Base-by-base conservation (phyloP, 805 yeast genomes). In the Saccharomycopsis sp. region DNA sequence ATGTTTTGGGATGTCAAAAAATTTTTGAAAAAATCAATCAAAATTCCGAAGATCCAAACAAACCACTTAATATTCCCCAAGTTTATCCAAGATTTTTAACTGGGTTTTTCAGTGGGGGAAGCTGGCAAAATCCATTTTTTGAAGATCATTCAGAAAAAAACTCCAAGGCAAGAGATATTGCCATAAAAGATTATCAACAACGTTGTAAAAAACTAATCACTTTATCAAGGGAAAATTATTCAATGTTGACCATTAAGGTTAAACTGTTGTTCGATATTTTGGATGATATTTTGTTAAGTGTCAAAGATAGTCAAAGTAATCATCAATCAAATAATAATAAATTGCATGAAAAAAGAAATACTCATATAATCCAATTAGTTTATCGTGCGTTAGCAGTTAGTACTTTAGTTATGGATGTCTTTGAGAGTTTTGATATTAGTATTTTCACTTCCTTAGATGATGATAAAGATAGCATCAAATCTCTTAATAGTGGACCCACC, bases 81-180 rank as follows among this genome's bases (percentile, higher is more conserved):
- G 60, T 77, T 2, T 73, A 76, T 48, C 87, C 92, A 6, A 64
- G 92, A 44, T 78, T 81, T 51, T 58, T 82, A 15, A 65, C 69
- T 31, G 75, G 76, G 21, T 74, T 71, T 40, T 81, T 76, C 54
- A 76, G 76, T 49, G 89, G 87, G 14, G 89, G 88, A n/a, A 76
- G 78, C 45, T 81, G 87, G 79, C 70, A 73, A 36, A 80, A 79
- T 51, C 84, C 83, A 20, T 78, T 79, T 49, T 71, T 74, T 48
- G 55, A 65, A n/a, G 56, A 57, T 31, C 54, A 56, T 19, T 45
- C 45, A 26, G 54, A 52, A 30, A 53, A 33, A 52, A 64, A 35
- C 49, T 51, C 51, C 41, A 40, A 33, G 42, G 34, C 35, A 3
- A 33, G 26, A 34, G 46, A 42, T 8, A 15, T 31, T 6, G 42